phyloP scores from a whole-genome alignment of 345 rosid genomes.

The Melaleuca quinquenervia region DNA sequence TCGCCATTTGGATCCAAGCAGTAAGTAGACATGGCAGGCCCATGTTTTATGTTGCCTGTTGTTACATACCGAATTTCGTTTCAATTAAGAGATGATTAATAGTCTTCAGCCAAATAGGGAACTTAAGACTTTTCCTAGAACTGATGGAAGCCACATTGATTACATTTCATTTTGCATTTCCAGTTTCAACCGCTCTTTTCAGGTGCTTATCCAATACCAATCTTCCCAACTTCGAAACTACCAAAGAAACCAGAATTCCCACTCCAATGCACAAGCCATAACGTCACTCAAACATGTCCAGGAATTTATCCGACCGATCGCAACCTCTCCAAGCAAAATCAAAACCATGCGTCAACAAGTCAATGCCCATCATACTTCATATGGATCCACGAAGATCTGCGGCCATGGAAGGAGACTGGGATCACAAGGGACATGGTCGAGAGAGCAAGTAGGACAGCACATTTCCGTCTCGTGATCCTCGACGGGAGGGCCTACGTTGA shows the following conservation, averaged over 20 bases:
- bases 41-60: neutral
- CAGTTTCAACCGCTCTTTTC: neutral
- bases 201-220: neutral
- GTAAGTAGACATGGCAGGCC: neutral
- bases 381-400: constrained; percentile 75
- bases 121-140: too few relatives aligned
- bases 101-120: too few relatives aligned
- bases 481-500: constrained; percentile 50
- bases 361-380: constrained; percentile 57
- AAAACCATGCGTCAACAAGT: neutral
- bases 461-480: constrained; percentile 45
- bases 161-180: neutral
- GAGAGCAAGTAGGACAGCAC: constrained; percentile 37
- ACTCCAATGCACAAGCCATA: constrained; percentile 3
- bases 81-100: too few relatives aligned
- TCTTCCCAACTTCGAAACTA: neutral
- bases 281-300: neutral
- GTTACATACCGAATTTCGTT: neutral
- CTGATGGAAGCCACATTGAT: too few relatives aligned
- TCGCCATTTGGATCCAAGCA: neutral
- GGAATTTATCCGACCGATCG: constrained; percentile 1
- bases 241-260: neutral
- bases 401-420: constrained; percentile 54
- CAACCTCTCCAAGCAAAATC: neutral
- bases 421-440: constrained; percentile 50